These are phyloP conservation scores for Aspergillus floridensis DNA, from an alignment of 2,329 filamentous ascomycete species.

Conservation along the genomic window DNA sequence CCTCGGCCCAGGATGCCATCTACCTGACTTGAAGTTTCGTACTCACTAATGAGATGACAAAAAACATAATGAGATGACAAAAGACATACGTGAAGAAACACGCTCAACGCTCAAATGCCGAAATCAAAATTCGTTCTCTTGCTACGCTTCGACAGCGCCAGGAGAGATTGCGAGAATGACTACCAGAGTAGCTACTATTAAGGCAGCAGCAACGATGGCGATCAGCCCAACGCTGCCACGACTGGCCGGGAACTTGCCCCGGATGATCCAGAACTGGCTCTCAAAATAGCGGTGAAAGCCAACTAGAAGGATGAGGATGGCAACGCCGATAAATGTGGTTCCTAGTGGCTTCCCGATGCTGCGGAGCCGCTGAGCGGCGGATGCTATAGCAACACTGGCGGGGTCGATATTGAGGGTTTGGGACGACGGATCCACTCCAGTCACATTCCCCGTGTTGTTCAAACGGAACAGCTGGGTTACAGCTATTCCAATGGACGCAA, in stretches of 20 bases:
- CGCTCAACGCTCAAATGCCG: background rate
- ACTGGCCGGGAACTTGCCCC: conserved; percentile 64
- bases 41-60: background rate
- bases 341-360: conserved; percentile 61
- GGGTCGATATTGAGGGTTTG: conserved; percentile 21
- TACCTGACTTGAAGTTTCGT: background rate
- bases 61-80: background rate
- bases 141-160: conserved; percentile 30
- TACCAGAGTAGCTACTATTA: conserved; percentile 60
- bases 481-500: conserved; percentile 65
- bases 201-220: conserved; percentile 51
- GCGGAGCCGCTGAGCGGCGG: conserved; percentile 36
- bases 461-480: conserved; percentile 66
- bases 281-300: conserved; percentile 67
- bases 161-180: conserved; percentile 59
- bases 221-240: conserved; percentile 62
- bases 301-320: conserved; percentile 59
- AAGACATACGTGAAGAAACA: background rate
- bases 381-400: conserved; percentile 15
- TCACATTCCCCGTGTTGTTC: conserved; percentile 47
- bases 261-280: conserved; percentile 64
- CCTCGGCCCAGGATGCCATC: background rate
- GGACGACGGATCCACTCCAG: conserved; percentile 10
- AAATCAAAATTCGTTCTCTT: background rate
- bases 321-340: conserved; percentile 62